Percentiles rank a stretch among this genome's conserved stretches.
These are phyloP conservation scores for Rhizopus delemar DNA, from an alignment of 371 early-diverging fungal genomes.

Conservation along the genomic window DNA sequence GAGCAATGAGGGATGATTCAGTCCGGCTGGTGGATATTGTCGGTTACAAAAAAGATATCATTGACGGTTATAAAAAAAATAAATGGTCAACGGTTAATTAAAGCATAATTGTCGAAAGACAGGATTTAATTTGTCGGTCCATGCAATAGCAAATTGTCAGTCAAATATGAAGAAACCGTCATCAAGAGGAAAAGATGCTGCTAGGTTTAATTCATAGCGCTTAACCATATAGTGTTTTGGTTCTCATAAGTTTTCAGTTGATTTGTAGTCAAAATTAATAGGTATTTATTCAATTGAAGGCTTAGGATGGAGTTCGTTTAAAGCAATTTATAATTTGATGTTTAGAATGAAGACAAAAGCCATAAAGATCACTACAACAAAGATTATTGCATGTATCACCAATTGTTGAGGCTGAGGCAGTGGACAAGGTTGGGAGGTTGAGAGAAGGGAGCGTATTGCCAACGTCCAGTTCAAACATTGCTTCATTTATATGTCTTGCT, in stretches of 20 bases:
- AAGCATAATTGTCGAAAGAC: too few species aligned
- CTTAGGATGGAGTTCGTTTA: neutral
- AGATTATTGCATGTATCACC: conserved; percentile 13
- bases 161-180: neutral
- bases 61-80: too few species aligned
- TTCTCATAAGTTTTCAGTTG: conserved; percentile 7
- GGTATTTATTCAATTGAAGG: conserved; percentile 2
- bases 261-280: conserved; percentile 1
- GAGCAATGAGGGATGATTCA: too few species aligned
- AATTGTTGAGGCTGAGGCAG: conserved; percentile 10
- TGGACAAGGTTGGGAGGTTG: conserved; percentile 3
- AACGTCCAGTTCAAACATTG: conserved; percentile 7
- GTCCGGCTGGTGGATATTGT: too few species aligned
- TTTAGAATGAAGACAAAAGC: neutral
- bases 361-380: conserved; percentile 16
- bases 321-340: too few species aligned
- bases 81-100: too few species aligned
- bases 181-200: conserved; percentile 2
- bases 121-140: too few species aligned
- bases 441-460: conserved; percentile 10
- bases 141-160: too few species aligned
- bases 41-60: too few species aligned
- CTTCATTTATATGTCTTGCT: conserved; percentile 6
- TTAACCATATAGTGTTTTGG: conserved; percentile 4
- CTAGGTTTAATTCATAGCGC: conserved; percentile 5